Percentiles rank a stretch among this genome's conserved stretches.
Evolutionary conservation across 2,329 filamentous ascomycete species (phyloP).

Genomic region (Trichoderma sp.): DNA sequence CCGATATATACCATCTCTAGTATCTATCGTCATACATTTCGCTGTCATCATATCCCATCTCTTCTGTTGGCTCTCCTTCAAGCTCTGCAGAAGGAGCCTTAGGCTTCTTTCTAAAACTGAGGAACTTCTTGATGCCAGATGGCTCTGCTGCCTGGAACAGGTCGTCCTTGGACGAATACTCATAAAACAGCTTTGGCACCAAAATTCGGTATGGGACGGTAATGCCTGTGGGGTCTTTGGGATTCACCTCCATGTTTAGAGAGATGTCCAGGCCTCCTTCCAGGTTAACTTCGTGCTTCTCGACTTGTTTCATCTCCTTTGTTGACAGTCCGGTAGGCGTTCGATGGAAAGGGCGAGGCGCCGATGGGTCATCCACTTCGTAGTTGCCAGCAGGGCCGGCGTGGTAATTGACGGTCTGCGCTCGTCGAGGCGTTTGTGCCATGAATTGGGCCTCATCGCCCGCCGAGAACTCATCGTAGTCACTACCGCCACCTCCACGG

Average conservation of each 20-base stretch:
- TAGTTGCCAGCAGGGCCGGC: constrained; percentile 22
- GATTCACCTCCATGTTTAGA: constrained; percentile 84
- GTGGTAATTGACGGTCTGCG: constrained; percentile 31
- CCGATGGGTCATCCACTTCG: constrained; percentile 26
- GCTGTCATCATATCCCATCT: constrained; percentile 27
- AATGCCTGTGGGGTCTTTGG: constrained; percentile 80
- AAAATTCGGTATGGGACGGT: constrained; percentile 85
- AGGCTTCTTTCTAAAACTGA: constrained; percentile 44
- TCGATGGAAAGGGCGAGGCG: constrained; percentile 55
- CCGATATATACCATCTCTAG: constrained; percentile 14
- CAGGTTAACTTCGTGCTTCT: constrained; percentile 65
- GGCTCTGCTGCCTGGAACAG: constrained; percentile 30
- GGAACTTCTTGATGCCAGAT: constrained; percentile 43
- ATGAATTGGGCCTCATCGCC: constrained; percentile 60
- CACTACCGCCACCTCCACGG: constrained; percentile 43
- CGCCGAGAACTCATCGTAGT: constrained; percentile 48
- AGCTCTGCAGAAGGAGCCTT: constrained; percentile 17
- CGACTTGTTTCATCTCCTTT: constrained; percentile 57
- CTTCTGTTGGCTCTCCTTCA: constrained; percentile 24
- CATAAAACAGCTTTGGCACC: constrained; percentile 72
- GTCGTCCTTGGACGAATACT: constrained; percentile 46
- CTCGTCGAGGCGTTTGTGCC: constrained; percentile 36
- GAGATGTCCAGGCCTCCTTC: constrained; percentile 82
- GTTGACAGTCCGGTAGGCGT: constrained; percentile 66
- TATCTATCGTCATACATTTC: constrained; percentile 23